A percentile compares a stretch with the other conserved stretches of the same genome.
These are phyloP conservation scores for Didymella lethalis DNA, from an alignment of 2,329 filamentous ascomycete species.

Conservation along the genomic window DNA sequence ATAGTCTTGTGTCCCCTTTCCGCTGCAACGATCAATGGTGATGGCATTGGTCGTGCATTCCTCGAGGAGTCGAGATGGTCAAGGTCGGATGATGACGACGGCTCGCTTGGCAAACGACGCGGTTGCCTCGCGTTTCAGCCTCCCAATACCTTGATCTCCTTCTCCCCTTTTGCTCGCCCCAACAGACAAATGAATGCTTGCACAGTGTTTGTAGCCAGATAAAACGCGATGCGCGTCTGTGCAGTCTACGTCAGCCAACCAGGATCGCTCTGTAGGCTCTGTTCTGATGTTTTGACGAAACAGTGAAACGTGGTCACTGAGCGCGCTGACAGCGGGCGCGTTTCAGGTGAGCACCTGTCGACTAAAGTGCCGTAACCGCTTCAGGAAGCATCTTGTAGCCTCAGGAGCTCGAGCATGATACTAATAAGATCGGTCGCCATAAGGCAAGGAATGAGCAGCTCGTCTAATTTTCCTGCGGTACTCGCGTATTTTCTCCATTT, in stretches of 20 bases:
- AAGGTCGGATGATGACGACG: slow-evolving; percentile 8
- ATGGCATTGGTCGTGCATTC: slow-evolving; percentile 6
- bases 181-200: slow-evolving; percentile 4
- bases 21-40: background rate
- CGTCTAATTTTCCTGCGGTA: slow-evolving; percentile 8
- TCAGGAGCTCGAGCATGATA: slow-evolving; percentile 3
- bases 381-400: slow-evolving; percentile 12
- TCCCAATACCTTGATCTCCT: slow-evolving; percentile 13
- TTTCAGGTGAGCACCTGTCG: slow-evolving; percentile 19
- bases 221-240: slow-evolving; percentile 5
- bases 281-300: slow-evolving; percentile 14
- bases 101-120: slow-evolving; percentile 15
- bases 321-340: slow-evolving; percentile 9
- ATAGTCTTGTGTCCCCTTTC: slow-evolving; percentile 15
- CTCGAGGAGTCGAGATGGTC: background rate
- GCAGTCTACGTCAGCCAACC: slow-evolving; percentile 1
- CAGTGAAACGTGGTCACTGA: slow-evolving; percentile 15
- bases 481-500: background rate
- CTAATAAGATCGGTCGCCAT: slow-evolving; percentile 15
- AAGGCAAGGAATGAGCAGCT: slow-evolving; percentile 14
- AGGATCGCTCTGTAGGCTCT: background rate
- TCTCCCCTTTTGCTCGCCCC: slow-evolving; percentile 3
- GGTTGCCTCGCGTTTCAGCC: slow-evolving; percentile 27
- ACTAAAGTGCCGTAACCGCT: slow-evolving; percentile 9
- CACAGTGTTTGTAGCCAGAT: slow-evolving; percentile 9